These are phyloP conservation scores for Penicillium simplicissimum DNA, from an alignment of 495 filamentous ascomycete species.

Conservation along the genomic window DNA sequence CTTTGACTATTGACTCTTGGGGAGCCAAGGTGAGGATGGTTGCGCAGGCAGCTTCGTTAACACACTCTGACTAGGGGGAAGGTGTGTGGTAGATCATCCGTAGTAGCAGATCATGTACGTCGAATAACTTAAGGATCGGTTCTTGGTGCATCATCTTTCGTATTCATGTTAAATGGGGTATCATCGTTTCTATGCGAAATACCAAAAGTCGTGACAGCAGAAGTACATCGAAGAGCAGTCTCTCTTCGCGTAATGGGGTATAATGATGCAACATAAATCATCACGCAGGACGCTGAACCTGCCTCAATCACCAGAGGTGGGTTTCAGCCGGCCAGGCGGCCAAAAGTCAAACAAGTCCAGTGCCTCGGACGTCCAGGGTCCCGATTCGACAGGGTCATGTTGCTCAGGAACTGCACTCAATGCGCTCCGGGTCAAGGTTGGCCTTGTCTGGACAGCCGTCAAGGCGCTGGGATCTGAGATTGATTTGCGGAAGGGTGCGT, in stretches of 20 bases:
- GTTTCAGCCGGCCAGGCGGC: slow-evolving; percentile 43
- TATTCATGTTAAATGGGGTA: slow-evolving; percentile 18
- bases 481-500: slow-evolving; percentile 38
- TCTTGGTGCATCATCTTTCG: background rate
- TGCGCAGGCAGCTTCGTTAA: background rate
- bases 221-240: slow-evolving; percentile 1
- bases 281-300: background rate
- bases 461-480: slow-evolving; percentile 39
- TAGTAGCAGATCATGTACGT: too few species aligned
- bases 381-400: slow-evolving; percentile 25
- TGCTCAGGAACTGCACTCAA: slow-evolving; percentile 18
- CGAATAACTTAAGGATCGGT: background rate
- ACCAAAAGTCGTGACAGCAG: background rate
- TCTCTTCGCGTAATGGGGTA: slow-evolving; percentile 2
- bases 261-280: background rate
- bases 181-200: slow-evolving; percentile 11
- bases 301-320: slow-evolving; percentile 15
- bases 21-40: background rate
- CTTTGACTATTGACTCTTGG: too few species aligned
- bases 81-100: too few species aligned
- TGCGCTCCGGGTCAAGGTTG: slow-evolving; percentile 22
- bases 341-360: slow-evolving; percentile 61
- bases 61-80: too few species aligned
- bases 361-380: slow-evolving; percentile 61
- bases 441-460: slow-evolving; percentile 15